Conservation (phyloP, 257 asterid genomes). For the Solanum stenotomum region DNA sequence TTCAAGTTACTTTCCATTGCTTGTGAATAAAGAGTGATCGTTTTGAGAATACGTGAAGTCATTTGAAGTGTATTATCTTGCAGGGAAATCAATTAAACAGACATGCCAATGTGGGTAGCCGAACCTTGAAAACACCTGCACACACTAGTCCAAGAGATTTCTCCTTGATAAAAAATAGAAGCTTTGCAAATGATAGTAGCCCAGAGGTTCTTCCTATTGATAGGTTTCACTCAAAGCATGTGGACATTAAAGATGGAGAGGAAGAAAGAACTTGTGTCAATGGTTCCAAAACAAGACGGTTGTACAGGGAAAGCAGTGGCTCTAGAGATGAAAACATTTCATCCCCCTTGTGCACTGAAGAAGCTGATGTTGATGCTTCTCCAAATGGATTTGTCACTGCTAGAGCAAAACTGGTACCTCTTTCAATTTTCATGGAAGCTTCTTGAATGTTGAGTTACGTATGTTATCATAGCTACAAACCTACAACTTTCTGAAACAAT, state of each 20-base stretch:
- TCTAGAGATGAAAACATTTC: conserved; percentile 43
- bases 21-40: background rate
- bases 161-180: conserved; percentile 28
- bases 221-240: conserved; percentile 18
- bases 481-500: background rate
- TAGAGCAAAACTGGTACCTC: conserved; percentile 73
- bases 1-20: background rate
- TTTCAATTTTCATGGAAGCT: background rate
- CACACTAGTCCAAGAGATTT: conserved; percentile 56
- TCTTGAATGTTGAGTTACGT: background rate
- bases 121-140: conserved; percentile 33
- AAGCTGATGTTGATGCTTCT: conserved; percentile 48
- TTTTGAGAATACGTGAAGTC: background rate
- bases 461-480: background rate
- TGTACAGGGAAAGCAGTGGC: conserved; percentile 42
- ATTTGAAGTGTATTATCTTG: conserved; percentile 6
- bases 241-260: conserved; percentile 31
- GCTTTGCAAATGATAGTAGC: conserved; percentile 22
- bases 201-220: conserved; percentile 47
- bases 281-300: conserved; percentile 48
- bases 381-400: conserved; percentile 91
- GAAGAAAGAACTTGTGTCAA: conserved; percentile 37
- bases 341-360: conserved; percentile 57
- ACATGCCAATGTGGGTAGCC: conserved; percentile 24
- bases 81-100: conserved; percentile 45